These are phyloP conservation scores for Leccinum variicolor DNA, from an alignment of 768 basidiomycete genomes.

Conservation along the genomic window DNA sequence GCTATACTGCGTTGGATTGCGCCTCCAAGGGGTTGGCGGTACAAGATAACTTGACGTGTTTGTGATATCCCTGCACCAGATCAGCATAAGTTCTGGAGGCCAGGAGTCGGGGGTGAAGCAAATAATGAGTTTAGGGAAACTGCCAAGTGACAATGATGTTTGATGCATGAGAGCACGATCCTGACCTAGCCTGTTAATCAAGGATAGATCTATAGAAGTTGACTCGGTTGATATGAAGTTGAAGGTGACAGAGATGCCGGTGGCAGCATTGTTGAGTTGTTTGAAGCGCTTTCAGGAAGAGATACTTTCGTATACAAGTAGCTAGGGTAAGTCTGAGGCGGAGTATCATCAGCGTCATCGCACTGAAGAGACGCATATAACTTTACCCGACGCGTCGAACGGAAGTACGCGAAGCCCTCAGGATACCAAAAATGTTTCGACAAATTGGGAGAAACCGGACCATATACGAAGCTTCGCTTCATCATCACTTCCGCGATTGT, in stretches of 20 bases:
- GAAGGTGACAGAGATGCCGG: not conserved
- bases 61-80: no score
- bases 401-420: not conserved
- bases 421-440: not conserved
- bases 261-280: constrained; percentile 15
- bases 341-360: not conserved
- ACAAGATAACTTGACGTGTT: no score
- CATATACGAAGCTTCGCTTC: not conserved
- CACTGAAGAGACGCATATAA: not conserved
- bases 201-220: no score
- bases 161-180: not conserved
- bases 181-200: not conserved
- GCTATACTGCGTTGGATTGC: no score
- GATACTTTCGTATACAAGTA: not conserved
- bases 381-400: not conserved
- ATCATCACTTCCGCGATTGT: not conserved
- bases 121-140: no score
- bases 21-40: no score
- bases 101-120: no score
- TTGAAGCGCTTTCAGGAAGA: not conserved
- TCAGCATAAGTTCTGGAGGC: no score
- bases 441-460: not conserved
- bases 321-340: not conserved
- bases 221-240: no score
- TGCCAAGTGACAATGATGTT: no score